These are phyloP conservation scores for Albifimbria verrucaria DNA, from an alignment of 2,329 filamentous ascomycete species.

Conservation along the genomic window DNA sequence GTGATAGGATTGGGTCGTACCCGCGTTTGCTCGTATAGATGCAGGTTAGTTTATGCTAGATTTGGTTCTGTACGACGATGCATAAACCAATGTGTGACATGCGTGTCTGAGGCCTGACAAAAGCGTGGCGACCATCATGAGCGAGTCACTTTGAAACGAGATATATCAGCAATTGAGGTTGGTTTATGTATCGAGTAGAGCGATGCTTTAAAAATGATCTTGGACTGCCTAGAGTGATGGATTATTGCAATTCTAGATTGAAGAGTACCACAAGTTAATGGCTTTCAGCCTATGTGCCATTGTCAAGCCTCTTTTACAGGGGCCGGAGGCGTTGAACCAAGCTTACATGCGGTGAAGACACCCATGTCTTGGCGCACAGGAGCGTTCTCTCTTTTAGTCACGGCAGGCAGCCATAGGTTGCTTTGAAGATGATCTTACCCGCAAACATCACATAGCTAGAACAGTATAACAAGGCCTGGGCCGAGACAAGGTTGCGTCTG, in stretches of 20 bases:
- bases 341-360: background rate
- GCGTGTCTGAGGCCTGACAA: background rate
- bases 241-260: too few species aligned
- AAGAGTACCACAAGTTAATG: background rate
- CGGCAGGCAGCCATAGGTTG: background rate
- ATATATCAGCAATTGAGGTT: background rate
- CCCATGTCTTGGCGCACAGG: background rate
- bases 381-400: background rate
- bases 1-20: background rate
- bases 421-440: background rate
- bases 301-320: background rate
- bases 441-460: background rate
- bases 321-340: background rate
- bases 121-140: background rate
- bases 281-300: background rate
- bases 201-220: too few species aligned
- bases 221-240: too few species aligned
- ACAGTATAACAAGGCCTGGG: background rate
- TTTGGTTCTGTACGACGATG: background rate
- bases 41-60: background rate
- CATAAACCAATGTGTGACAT: background rate
- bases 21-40: background rate
- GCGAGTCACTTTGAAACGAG: background rate
- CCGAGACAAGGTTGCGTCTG: background rate
- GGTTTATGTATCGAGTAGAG: too few species aligned